Conservation (phyloP, 2,329 filamentous ascomycete genomes). For the Ascochyta lentis region DNA sequence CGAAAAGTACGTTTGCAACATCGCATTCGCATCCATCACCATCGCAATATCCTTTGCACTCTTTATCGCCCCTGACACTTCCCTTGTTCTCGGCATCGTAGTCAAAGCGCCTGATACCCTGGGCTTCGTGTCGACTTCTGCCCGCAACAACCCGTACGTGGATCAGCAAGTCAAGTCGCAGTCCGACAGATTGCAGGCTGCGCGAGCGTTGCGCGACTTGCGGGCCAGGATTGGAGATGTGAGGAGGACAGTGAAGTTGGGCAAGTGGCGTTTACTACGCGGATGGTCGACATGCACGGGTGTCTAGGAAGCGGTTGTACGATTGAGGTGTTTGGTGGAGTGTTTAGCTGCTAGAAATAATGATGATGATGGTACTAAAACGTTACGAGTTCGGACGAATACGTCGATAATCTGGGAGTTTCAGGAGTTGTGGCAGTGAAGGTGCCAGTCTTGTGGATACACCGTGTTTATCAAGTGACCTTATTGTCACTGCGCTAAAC, state of each 20-base stretch:
- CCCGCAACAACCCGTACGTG: slow-evolving; percentile 13
- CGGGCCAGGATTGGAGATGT: background rate
- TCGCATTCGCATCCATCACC: slow-evolving; percentile 3
- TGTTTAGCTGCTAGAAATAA: too few species aligned
- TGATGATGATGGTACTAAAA: too few species aligned
- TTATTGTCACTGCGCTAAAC: too few species aligned
- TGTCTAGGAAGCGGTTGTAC: too few species aligned
- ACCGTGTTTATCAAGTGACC: too few species aligned
- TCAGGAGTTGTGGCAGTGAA: too few species aligned
- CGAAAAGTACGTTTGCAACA: slow-evolving; percentile 3
- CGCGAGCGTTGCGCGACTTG: background rate
- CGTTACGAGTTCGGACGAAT: too few species aligned
- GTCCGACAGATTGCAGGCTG: background rate
- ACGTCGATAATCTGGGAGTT: too few species aligned
- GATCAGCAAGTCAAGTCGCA: background rate
- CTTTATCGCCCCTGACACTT: background rate
- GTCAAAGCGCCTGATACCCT: slow-evolving; percentile 16
- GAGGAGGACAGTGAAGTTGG: background rate
- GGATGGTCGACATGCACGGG: too few species aligned
- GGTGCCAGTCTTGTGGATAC: too few species aligned
- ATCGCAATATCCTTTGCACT: slow-evolving; percentile 7
- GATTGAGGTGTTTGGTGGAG: too few species aligned
- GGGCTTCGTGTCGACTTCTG: slow-evolving; percentile 12
- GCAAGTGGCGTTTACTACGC: background rate
- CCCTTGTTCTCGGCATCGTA: slow-evolving; percentile 6